Evolutionary conservation across 2,329 filamentous ascomycete genomes (phyloP).

Genomic region (Stromatinia cepivora): DNA sequence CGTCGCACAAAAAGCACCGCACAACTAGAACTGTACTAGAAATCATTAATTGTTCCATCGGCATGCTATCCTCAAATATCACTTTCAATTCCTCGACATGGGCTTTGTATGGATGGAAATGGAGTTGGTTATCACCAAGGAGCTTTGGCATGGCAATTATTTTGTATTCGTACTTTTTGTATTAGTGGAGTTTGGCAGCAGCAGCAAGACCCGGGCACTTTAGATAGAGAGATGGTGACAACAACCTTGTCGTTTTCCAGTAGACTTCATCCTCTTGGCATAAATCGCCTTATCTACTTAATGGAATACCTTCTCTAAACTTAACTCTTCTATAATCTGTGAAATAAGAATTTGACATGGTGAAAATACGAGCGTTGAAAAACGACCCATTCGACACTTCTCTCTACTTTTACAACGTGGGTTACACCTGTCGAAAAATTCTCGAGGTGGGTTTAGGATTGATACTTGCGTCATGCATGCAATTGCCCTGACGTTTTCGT

Average conservation of each 20-base stretch:
- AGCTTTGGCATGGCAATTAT: not conserved
- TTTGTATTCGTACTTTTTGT: not conserved
- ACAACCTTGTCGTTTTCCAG: not conserved
- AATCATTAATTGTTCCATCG: not conserved
- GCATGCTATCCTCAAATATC: not conserved
- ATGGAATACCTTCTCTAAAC: slow-evolving; percentile 9
- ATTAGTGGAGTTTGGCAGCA: not conserved
- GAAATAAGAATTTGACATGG: not conserved
- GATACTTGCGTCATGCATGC: not conserved
- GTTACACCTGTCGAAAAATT: not conserved
- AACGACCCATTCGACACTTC: rapidly evolving
- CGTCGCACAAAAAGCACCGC: not conserved
- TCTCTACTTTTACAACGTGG: no score
- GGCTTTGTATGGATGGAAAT: slow-evolving; percentile 3
- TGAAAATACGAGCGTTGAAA: not conserved
- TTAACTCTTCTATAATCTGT: not conserved
- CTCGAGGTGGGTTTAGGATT: not conserved
- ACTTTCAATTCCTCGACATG: not conserved
- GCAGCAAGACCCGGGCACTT: slow-evolving; percentile 11
- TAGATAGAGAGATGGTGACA: not conserved
- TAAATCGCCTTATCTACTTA: not conserved
- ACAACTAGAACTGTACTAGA: not conserved
- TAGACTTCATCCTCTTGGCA: not conserved
- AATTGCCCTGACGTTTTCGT: not conserved
- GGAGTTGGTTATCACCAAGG: not conserved